Conservation (phyloP, 345 rosid species). For the Eutrema japonicum region DNA sequence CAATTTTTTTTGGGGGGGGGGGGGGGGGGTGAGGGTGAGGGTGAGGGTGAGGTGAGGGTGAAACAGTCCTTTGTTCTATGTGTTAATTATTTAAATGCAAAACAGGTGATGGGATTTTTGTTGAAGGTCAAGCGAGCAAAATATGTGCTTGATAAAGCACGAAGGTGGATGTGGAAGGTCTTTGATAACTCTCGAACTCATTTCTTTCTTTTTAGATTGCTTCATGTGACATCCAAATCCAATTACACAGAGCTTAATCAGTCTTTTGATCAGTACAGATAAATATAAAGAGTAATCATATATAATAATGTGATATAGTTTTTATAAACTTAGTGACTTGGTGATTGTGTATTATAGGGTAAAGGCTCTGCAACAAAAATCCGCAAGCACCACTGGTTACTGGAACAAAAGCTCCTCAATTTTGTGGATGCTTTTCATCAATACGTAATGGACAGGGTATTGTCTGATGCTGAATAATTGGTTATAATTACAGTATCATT, state of each 20-base stretch:
- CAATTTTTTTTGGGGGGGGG: conserved; percentile 32
- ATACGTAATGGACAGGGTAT: conserved; percentile 98
- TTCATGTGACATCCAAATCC: conserved; percentile 27
- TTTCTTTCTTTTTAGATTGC: conserved; percentile 2
- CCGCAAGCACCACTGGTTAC: conserved; percentile 83
- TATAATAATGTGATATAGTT: conserved; percentile 21
- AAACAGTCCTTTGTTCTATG: conserved; percentile 17
- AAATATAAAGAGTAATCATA: not conserved
- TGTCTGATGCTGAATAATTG: conserved; percentile 32
- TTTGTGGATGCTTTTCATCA: conserved; percentile 99
- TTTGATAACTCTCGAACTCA: conserved; percentile 16
- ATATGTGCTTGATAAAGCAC: conserved; percentile 92
- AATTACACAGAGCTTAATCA: conserved; percentile 7
- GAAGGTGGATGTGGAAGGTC: conserved; percentile 99
- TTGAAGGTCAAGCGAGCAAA: conserved; percentile 98
- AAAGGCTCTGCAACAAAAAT: conserved; percentile 63
- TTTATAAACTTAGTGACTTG: conserved; percentile 20
- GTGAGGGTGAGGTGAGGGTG: not conserved
- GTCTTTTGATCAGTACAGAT: conserved; percentile 1
- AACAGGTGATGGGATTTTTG: conserved; percentile 91
- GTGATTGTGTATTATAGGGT: conserved; percentile 53
- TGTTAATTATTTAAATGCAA: conserved; percentile 39
- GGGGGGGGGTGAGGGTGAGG: not conserved
- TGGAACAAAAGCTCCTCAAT: conserved; percentile 97
- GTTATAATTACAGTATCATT: not conserved